phyloP scores from a whole-genome alignment of 768 basidiomycete species.

The Cytidiella melzeri region DNA sequence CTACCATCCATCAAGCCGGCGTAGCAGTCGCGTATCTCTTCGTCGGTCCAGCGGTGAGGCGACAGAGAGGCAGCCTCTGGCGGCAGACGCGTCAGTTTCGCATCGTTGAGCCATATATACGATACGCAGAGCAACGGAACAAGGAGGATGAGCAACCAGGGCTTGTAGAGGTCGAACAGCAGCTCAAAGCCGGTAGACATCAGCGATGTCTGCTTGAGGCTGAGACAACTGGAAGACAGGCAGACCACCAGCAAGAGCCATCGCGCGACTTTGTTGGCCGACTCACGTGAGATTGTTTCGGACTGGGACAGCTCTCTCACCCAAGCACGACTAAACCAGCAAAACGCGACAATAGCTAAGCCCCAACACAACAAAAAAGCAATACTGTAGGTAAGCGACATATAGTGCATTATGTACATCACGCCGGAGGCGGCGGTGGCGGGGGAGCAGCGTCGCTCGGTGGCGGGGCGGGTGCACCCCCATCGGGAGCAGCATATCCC shows the following conservation, averaged over 20 bases:
- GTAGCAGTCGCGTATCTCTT: constrained; percentile 35
- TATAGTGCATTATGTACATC: constrained; percentile 2
- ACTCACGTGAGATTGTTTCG: too few species aligned
- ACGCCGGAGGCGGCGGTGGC: constrained; percentile 25
- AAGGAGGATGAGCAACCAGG: not conserved
- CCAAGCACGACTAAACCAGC: too few species aligned
- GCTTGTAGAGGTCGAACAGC: too few species aligned
- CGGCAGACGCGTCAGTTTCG: constrained; percentile 45
- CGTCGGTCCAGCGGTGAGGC: constrained; percentile 42
- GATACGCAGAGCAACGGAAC: constrained; percentile 21
- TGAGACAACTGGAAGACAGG: too few species aligned
- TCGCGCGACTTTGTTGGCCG: too few species aligned
- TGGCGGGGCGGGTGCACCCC: constrained; percentile 28
- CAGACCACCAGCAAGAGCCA: too few species aligned
- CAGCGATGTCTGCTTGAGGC: too few species aligned
- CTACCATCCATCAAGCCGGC: constrained; percentile 29
- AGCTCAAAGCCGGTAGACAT: too few species aligned
- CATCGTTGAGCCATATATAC: constrained; percentile 50
- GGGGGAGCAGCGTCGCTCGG: constrained; percentile 26
- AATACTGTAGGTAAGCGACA: not conserved
- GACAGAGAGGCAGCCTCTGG: constrained; percentile 41
- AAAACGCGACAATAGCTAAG: too few species aligned
- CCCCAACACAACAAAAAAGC: not conserved
- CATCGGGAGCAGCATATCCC: constrained; percentile 33
- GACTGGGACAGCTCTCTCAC: too few species aligned